Conservation (phyloP, 352 stramenopile species). For the Phytopythium oedochilum region DNA sequence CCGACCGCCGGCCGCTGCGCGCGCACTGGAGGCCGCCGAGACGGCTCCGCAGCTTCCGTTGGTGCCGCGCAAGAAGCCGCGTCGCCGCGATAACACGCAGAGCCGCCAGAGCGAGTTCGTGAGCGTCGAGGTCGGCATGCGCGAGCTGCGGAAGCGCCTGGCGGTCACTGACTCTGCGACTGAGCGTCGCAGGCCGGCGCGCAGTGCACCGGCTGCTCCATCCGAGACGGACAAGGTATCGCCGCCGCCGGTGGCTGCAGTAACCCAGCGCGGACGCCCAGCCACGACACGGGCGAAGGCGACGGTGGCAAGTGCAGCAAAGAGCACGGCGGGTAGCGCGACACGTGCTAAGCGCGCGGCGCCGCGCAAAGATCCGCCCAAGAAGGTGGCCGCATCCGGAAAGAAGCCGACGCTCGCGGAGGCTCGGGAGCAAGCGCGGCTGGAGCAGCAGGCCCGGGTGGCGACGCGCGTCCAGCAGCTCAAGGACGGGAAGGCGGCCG, state of each 20-base stretch:
- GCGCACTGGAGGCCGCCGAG: neutral
- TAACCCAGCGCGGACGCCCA: neutral
- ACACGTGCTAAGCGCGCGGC: neutral
- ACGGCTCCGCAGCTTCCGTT: neutral
- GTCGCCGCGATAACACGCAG: constrained; percentile 4
- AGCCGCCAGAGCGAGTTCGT: constrained; percentile 65
- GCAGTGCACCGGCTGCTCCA: neutral
- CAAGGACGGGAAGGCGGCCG: constrained; percentile 4
- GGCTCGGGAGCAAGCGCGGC: constrained; percentile 35
- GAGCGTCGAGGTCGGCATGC: constrained; percentile 66
- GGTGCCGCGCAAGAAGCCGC: constrained; percentile 25
- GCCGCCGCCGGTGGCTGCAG: too few species aligned
- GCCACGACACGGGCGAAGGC: neutral
- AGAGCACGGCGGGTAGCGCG: neutral
- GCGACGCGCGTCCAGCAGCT: constrained; percentile 45
- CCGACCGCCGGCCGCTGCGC: constrained; percentile 8
- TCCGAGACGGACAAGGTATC: neutral
- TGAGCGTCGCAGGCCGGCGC: neutral
- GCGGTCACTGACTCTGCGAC: constrained; percentile 2
- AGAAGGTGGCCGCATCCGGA: neutral
- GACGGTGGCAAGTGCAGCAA: neutral
- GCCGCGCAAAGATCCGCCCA: constrained; percentile 2
- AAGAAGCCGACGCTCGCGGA: constrained; percentile 31
- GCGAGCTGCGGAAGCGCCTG: constrained; percentile 60
- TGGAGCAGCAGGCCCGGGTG: constrained; percentile 48